Base-by-base conservation (phyloP, 371 early-diverging fungal species). In the Apophysomyces sp. region DNA sequence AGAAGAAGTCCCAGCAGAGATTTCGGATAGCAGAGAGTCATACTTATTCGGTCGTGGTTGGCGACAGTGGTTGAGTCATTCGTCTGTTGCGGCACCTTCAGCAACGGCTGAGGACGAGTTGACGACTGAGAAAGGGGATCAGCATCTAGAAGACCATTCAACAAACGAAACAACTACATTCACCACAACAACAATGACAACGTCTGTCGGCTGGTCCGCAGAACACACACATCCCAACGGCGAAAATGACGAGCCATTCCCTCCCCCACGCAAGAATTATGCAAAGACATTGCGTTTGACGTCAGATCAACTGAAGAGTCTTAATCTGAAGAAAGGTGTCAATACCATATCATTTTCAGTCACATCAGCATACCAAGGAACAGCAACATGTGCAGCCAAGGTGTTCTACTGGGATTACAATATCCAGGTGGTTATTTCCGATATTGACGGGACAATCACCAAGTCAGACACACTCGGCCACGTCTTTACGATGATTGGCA, bases 371-470 rank as follows among this genome's bases (percentile, higher is more conserved):
- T 81, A 88, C 65, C 85, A 91, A 69, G 85, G 91, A 62, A 86
- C 85, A 36, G 86, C 94, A 24, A 76, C 73, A 36, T 92, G 94
- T 67, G 69, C 82, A 15, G 87, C 94, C n/a, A 88, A 89, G 54
- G 83, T 96, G 24, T 99, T 92, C 70, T 79, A 95, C 28, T 98
- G 95, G 94, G 80, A 89, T 37, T 73, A 88, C 63, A 83, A 89
- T 66, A 89, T 89, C 32, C 87, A 92, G 61, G 85, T 99, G 21
- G 95, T 99, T 28, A 92, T 99, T 51, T 94, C 95, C 0, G 99
- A 99, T 76, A 94, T 99, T 59, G 99, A 99, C 70, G 99, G 99
- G 34, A 99, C 99, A 5, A 97, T 99, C 60, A 99, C 99, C 32
- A 98, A 98, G 75, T 93, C 94, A 1, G 99, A 99, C 73, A 93